Evolutionary conservation across 129 eudicot genomes (phyloP).

Genomic region (Dittrichia graveolens): DNA sequence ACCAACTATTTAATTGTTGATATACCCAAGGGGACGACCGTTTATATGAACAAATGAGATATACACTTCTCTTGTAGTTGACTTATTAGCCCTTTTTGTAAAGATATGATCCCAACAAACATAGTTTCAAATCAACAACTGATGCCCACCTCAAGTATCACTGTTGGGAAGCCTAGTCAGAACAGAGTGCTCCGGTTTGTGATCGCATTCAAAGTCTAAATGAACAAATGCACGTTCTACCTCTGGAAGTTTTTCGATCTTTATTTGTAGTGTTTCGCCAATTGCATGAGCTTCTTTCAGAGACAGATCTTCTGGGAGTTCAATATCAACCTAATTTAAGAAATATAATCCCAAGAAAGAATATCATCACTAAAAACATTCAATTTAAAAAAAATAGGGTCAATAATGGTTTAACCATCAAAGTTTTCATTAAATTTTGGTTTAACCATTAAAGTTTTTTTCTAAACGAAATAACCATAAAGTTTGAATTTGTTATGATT

Average conservation of each 20-base stretch:
- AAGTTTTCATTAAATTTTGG: too few species aligned
- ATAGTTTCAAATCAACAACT: not conserved
- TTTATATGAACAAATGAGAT: conserved; percentile 2
- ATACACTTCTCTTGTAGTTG: conserved; percentile 5
- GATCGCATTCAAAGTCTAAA: conserved; percentile 81
- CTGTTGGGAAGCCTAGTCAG: conserved; percentile 71
- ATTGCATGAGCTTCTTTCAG: conserved; percentile 81
- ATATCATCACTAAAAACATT: not conserved
- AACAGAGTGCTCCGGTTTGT: conserved; percentile 89
- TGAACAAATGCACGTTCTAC: conserved; percentile 95
- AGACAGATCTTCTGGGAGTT: conserved; percentile 81
- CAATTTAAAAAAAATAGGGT: not conserved
- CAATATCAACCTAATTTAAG: conserved; percentile 72
- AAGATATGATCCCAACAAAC: not conserved
- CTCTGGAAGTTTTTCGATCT: conserved; percentile 74
- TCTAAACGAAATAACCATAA: too few species aligned
- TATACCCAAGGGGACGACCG: not conserved
- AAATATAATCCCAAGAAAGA: not conserved
- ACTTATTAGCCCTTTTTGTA: conserved; percentile 9
- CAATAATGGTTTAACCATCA: too few species aligned
- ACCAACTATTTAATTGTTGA: not conserved
- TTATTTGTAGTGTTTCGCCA: conserved; percentile 77
- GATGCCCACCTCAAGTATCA: conserved; percentile 47
- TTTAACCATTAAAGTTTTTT: too few species aligned
- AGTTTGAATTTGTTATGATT: too few species aligned